A percentile compares a stretch with the other conserved stretches of the same genome.
Conservation (phyloP, 148 eudicot genomes). For the Rhododendron vialii region DNA sequence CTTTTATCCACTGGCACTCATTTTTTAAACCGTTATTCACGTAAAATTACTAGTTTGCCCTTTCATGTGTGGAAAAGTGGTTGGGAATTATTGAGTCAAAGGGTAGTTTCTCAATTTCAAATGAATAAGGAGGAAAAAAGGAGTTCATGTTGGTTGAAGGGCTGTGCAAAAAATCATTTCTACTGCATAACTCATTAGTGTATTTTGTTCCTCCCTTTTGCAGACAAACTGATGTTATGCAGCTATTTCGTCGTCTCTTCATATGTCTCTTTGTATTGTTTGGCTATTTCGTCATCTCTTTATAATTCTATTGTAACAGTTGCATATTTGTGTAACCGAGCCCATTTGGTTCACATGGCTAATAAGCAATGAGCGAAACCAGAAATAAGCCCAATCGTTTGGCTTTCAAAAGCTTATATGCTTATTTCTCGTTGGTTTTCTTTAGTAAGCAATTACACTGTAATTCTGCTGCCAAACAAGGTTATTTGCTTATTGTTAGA, state of each 20-base stretch:
- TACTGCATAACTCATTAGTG: background rate
- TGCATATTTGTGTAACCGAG: background rate
- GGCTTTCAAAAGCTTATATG: background rate
- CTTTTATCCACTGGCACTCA: background rate
- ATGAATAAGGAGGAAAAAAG: background rate
- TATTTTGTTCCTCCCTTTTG: background rate
- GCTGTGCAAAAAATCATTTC: background rate
- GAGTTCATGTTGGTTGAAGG: background rate
- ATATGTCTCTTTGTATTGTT: background rate
- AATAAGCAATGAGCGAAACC: background rate
- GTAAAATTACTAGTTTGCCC: background rate
- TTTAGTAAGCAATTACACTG: background rate
- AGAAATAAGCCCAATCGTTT: background rate
- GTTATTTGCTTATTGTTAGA: background rate
- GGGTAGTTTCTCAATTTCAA: background rate
- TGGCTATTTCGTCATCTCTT: background rate
- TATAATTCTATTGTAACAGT: background rate
- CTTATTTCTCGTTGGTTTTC: background rate
- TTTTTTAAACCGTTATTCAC: background rate
- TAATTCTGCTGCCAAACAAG: background rate
- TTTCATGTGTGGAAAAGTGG: background rate
- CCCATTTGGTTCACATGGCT: background rate
- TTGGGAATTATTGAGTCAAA: background rate
- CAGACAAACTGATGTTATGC: background rate
- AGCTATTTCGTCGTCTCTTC: background rate